Evolutionary conservation across 345 rosid species (phyloP).

Genomic region (Eucalyptus brandiana): DNA sequence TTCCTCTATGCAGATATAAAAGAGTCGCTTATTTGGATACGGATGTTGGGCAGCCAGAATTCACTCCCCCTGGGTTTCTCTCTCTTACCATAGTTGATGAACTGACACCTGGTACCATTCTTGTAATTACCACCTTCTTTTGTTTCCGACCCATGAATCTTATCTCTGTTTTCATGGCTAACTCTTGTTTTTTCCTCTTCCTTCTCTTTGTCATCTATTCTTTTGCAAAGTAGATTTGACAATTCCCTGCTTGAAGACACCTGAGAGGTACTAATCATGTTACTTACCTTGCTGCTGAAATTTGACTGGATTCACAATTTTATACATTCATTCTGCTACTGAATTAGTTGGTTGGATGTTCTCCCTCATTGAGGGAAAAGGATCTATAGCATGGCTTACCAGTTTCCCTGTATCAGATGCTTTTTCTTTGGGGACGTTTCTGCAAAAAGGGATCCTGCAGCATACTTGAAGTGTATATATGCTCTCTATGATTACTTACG

Average conservation of each 20-base stretch:
- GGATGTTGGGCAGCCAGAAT: constrained; percentile 96
- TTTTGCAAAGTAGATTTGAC: constrained; percentile 44
- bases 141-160: neutral
- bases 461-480: constrained; percentile 51
- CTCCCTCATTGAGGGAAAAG: neutral
- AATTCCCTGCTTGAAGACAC: constrained; percentile 85
- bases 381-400: neutral
- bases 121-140: neutral
- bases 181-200: neutral
- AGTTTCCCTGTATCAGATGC: constrained; percentile 28
- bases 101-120: constrained; percentile 39
- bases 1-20: constrained; percentile 41
- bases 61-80: constrained; percentile 78
- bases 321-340: neutral
- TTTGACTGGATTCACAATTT: neutral
- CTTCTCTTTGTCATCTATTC: neutral
- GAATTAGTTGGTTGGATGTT: neutral
- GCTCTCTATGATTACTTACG: constrained; percentile 52
- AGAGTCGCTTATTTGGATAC: constrained; percentile 85
- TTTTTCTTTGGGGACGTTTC: constrained; percentile 87
- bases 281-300: neutral
- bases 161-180: neutral
- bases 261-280: constrained; percentile 49
- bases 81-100: constrained; percentile 71
- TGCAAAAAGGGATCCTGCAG: constrained; percentile 72